Evolutionary conservation across 306 rosid genomes (phyloP).

Genomic region (Styphnolobium japonicum): DNA sequence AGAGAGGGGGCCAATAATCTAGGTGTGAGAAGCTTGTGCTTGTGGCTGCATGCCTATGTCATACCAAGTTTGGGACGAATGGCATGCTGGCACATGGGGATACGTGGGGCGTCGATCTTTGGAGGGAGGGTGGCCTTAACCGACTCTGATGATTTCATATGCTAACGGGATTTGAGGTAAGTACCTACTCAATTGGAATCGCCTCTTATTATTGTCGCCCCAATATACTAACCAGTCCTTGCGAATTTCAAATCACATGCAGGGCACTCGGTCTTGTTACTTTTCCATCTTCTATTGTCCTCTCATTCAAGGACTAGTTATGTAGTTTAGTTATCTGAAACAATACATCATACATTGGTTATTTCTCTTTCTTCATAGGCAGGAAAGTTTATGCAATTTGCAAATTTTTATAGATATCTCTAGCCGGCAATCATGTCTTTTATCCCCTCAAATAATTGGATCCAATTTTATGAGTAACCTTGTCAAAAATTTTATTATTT

Average conservation of each 20-base stretch:
- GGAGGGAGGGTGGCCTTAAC: neutral
- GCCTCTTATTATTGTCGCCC: too few relatives aligned
- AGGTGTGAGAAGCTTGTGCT: conserved; percentile 47
- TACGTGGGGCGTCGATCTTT: neutral
- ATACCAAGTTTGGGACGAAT: neutral
- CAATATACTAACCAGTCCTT: too few relatives aligned
- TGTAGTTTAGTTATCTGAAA: conserved; percentile 30
- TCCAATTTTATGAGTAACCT: neutral
- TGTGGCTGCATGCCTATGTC: conserved; percentile 15
- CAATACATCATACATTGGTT: neutral
- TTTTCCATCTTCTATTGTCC: conserved; percentile 7
- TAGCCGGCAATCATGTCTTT: conserved; percentile 12
- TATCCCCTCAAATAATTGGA: conserved; percentile 32
- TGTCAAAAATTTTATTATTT: neutral
- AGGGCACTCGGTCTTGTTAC: too few relatives aligned
- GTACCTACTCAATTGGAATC: too few relatives aligned
- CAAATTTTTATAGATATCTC: neutral
- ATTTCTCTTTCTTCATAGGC: conserved; percentile 18
- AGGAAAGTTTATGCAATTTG: neutral
- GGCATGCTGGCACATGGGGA: neutral
- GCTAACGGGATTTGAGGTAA: too few relatives aligned
- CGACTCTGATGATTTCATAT: neutral
- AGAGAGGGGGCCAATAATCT: conserved; percentile 59
- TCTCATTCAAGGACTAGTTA: conserved; percentile 28
- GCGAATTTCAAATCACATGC: too few relatives aligned